phyloP scores from a whole-genome alignment of 192 early-diverging fungal genomes.

The Lobosporangium transversale region DNA sequence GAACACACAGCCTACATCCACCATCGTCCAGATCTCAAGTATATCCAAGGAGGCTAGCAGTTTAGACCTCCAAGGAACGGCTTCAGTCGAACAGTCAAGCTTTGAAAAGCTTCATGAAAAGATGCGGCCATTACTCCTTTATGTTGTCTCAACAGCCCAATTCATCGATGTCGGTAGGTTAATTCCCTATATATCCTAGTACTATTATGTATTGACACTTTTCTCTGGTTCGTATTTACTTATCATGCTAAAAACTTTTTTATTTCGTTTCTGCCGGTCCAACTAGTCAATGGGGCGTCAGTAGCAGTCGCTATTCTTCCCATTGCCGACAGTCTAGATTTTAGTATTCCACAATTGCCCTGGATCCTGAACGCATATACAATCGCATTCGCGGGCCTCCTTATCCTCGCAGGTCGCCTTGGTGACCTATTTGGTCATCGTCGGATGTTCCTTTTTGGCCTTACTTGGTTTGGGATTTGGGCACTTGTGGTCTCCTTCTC shows the following conservation, averaged over 20 bases:
- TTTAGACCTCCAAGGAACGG: too few species aligned
- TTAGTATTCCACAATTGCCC: slow-evolving; percentile 11
- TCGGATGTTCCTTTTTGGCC: slow-evolving; percentile 40
- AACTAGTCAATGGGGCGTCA: slow-evolving; percentile 35
- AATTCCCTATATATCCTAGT: too few species aligned
- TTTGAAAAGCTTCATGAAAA: slow-evolving; percentile 12
- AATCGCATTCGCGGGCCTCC: slow-evolving; percentile 48
- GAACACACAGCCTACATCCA: too few species aligned
- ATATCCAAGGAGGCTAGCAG: too few species aligned
- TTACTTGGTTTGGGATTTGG: slow-evolving; percentile 32
- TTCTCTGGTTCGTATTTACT: too few species aligned
- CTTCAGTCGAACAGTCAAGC: too few species aligned
- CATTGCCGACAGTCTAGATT: slow-evolving; percentile 22
- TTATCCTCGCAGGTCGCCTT: slow-evolving; percentile 38
- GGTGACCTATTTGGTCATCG: slow-evolving; percentile 54
- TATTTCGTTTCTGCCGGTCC: too few species aligned
- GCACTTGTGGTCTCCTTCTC: slow-evolving; percentile 40
- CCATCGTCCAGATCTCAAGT: too few species aligned
- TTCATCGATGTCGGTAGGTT: slow-evolving; percentile 39
- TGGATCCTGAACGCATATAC: slow-evolving; percentile 51
- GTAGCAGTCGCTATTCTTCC: slow-evolving; percentile 27
- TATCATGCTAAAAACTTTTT: too few species aligned
- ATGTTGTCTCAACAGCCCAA: slow-evolving; percentile 40
- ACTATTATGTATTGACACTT: too few species aligned
- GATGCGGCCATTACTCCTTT: slow-evolving; percentile 20